Conservation (phyloP, 805 yeast genomes). For the Yarrowia sp. region DNA sequence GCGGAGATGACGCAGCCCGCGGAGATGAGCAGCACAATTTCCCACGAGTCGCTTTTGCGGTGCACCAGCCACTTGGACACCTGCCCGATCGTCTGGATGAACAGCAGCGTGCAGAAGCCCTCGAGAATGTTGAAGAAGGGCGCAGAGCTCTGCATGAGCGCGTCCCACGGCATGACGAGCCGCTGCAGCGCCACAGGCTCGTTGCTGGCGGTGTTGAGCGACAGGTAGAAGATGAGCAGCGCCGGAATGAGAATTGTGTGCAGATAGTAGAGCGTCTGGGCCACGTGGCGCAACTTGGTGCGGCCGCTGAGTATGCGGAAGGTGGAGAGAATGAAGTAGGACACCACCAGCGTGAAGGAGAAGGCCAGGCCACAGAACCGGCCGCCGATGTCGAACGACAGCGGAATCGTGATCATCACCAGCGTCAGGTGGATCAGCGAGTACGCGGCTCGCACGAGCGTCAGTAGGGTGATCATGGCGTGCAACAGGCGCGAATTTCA, state of each 20-base stretch:
- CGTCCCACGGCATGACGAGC: constrained; percentile 65
- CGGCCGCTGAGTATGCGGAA: constrained; percentile 52
- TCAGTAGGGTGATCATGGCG: constrained; percentile 12
- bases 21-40: constrained; percentile 65
- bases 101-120: constrained; percentile 86
- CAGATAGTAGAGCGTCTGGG: constrained; percentile 56
- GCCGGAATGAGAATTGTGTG: constrained; percentile 86
- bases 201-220: background rate
- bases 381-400: constrained; percentile 94
- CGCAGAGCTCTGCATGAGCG: constrained; percentile 72
- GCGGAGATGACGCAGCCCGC: constrained; percentile 75
- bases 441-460: constrained; percentile 15
- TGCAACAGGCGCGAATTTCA: too few species aligned
- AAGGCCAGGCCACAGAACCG: constrained; percentile 83
- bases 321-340: constrained; percentile 73
- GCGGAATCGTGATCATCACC: constrained; percentile 78
- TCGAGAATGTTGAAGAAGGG: constrained; percentile 86
- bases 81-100: constrained; percentile 91
- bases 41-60: constrained; percentile 71
- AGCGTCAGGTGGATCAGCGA: constrained; percentile 56
- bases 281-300: constrained; percentile 41
- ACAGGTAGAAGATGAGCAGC: constrained; percentile 56
- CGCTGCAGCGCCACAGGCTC: constrained; percentile 25
- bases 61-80: constrained; percentile 65
- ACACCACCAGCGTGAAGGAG: constrained; percentile 65